These are phyloP conservation scores for Colletotrichum zoysiae DNA, from an alignment of 2,329 filamentous ascomycete genomes.

Conservation along the genomic window DNA sequence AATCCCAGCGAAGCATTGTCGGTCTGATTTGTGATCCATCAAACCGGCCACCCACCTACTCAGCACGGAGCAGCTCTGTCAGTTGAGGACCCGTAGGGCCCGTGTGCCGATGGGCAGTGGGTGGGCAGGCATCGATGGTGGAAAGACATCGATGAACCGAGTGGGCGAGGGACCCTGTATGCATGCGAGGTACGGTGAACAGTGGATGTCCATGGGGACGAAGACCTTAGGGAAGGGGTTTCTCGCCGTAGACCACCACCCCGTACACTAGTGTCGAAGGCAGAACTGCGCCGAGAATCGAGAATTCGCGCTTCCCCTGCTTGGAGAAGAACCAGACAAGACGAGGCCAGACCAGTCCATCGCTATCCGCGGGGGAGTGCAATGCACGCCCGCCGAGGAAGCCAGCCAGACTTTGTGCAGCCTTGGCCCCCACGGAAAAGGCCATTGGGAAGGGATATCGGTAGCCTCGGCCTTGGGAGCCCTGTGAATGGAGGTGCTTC, in stretches of 20 bases:
- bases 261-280: neutral
- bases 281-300: conserved; percentile 20
- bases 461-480: conserved; percentile 6
- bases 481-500: conserved; percentile 12
- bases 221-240: conserved; percentile 7
- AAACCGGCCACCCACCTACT: conserved; percentile 11
- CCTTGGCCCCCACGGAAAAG: conserved; percentile 32
- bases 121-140: conserved; percentile 6
- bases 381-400: conserved; percentile 1
- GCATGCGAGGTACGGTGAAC: conserved; percentile 39
- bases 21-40: conserved; percentile 21
- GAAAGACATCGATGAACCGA: conserved; percentile 1
- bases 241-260: neutral
- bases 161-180: conserved; percentile 32
- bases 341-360: neutral
- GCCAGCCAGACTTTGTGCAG: conserved; percentile 23
- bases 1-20: conserved; percentile 27
- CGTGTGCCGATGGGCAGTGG: conserved; percentile 15
- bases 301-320: conserved; percentile 20
- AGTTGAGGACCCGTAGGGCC: conserved; percentile 21
- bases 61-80: conserved; percentile 29
- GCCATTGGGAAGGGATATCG: conserved; percentile 5
- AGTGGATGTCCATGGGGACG: conserved; percentile 30
- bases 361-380: neutral
- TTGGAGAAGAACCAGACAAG: conserved; percentile 23